Conservation (phyloP, 306 rosid species). For the Quercus agrifolia region DNA sequence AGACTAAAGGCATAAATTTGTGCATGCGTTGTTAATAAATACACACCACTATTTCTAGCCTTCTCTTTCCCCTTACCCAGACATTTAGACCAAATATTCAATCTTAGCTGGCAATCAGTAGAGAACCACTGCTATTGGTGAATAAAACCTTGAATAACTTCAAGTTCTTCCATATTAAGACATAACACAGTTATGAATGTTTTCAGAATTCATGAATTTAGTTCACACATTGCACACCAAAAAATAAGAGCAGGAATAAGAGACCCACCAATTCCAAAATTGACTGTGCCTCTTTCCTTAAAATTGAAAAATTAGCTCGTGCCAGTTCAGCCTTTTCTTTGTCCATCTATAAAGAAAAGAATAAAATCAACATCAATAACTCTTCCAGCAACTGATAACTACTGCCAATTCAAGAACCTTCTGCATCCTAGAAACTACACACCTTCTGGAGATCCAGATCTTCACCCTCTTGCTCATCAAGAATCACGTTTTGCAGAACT, state of each 20-base stretch:
- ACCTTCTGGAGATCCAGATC: slow-evolving; percentile 89
- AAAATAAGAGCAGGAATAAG: slow-evolving; percentile 3
- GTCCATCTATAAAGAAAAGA: slow-evolving; percentile 58
- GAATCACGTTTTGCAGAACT: slow-evolving; percentile 77
- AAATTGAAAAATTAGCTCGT: slow-evolving; percentile 73
- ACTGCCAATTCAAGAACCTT: background rate
- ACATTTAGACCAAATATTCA: background rate
- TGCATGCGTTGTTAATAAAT: background rate
- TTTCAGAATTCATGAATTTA: background rate
- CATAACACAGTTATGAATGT: background rate
- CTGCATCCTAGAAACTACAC: slow-evolving; percentile 17
- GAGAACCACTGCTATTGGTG: background rate
- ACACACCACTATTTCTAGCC: background rate
- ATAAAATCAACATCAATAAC: slow-evolving; percentile 3
- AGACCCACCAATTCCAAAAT: slow-evolving; percentile 76
- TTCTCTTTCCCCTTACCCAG: background rate
- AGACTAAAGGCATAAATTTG: background rate
- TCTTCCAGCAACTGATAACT: background rate
- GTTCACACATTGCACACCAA: background rate
- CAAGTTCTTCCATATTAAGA: background rate
- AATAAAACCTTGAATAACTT: background rate
- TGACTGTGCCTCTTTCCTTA: slow-evolving; percentile 88
- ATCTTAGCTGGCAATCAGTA: background rate
- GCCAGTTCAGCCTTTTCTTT: slow-evolving; percentile 86
- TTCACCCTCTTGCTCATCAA: slow-evolving; percentile 80